Evolutionary conservation across 2,329 filamentous ascomycete genomes (phyloP), one percentile per base, ranked within the genome.

Genomic region (Diplocarpon rosae): DNA sequence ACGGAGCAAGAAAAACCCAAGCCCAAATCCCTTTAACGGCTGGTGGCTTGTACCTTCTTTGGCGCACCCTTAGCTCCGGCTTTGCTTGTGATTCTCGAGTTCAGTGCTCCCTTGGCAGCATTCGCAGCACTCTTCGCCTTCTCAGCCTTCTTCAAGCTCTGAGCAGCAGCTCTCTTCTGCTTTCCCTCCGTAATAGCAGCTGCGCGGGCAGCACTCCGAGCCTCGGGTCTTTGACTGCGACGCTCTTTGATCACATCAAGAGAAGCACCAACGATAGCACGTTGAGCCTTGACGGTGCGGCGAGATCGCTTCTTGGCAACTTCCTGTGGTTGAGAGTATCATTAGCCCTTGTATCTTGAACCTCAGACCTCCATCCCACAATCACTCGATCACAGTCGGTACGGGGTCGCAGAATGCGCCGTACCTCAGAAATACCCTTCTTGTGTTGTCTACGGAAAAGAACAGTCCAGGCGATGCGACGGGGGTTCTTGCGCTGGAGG

Each of bases 351-450:
- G 17, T 6, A 11, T 15, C 15, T 33, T 38, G 42, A 5, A 34
- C 29, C 10, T 24, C 35, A 32, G 30, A 32, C 9, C 30, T 32
- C 30, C 9, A 14, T 12, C 30, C 30, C 30, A 32, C 4, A 32
- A 32, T 9, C 10, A 12, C 20, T 24, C 20, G 3, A 24, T 24
- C 20, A 24, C 3, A 24, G 20, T 3, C 20, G 20, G 7, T 24
- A 13, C 38, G 31, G 11, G 41, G 35, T 44, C 31, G 13, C 35
- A 5, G 16, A 42, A 44, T 20, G 43, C 50, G 42, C 69, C 84
- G 75, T 83, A 96, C 92, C 89, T 98, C 92, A 79, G 90, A 94
- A 75, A 96, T 93, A 83, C 92, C 92, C 88, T 98, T 98, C 80
- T 89, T 92, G 84, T 95, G 90, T 76, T 94, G 86, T 73, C 90